phyloP scores from a whole-genome alignment of 108 stramenopile species.

The Stephanodiscus triporus region DNA sequence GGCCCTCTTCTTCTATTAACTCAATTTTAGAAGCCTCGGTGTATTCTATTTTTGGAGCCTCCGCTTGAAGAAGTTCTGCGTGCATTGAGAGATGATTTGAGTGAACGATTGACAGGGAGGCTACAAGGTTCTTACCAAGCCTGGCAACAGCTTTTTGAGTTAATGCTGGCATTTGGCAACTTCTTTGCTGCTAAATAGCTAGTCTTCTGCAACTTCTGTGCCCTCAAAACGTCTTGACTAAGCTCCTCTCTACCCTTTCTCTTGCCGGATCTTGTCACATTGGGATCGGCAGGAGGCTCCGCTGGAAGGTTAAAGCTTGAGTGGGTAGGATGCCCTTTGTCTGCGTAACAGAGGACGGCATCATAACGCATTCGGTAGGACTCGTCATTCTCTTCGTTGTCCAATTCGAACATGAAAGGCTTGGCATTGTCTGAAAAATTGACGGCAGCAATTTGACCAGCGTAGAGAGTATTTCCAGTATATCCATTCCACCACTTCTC shows the following conservation, averaged over 20 bases:
- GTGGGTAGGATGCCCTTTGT: background rate
- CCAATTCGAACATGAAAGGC: too few relatives aligned
- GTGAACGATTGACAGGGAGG: background rate
- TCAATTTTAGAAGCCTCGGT: constrained; percentile 18
- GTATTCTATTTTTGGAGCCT: background rate
- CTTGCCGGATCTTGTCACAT: background rate
- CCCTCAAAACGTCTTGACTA: background rate
- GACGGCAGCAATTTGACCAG: too few relatives aligned
- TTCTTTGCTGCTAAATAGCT: background rate
- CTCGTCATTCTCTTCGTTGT: too few relatives aligned
- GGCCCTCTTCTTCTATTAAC: constrained; percentile 26
- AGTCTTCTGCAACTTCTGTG: background rate
- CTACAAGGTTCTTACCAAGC: constrained; percentile 11
- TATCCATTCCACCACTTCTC: too few relatives aligned
- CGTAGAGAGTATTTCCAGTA: too few relatives aligned
- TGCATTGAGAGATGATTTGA: background rate
- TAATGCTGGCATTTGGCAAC: background rate
- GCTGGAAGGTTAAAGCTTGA: background rate
- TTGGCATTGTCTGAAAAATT: too few relatives aligned
- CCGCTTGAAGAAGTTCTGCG: constrained; percentile 7
- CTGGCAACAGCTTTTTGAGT: constrained; percentile 15
- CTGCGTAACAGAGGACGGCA: background rate
- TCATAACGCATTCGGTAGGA: background rate
- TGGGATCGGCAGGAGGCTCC: background rate
- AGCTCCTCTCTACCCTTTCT: background rate